Percentiles rank a stretch among this genome's conserved stretches.
Evolutionary conservation across 352 stramenopile genomes (phyloP).

Genomic region (Phytophthora sp.): DNA sequence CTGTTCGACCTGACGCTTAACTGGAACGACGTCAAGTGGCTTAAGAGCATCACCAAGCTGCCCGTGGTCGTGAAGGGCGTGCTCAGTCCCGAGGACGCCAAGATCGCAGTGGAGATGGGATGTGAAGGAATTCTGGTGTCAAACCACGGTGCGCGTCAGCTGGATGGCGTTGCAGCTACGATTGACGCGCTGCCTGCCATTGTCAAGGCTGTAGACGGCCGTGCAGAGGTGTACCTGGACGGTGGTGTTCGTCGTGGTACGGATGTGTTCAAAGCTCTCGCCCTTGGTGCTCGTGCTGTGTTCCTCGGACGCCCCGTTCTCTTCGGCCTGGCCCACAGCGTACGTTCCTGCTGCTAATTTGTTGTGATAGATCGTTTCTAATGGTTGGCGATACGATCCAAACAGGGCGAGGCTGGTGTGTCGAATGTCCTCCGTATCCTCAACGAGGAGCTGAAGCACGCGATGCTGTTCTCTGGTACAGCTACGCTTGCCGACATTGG

Average conservation of each 20-base stretch:
- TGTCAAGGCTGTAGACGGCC: conserved; percentile 79
- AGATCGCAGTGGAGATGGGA: conserved; percentile 89
- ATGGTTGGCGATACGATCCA: too few species aligned
- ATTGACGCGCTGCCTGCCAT: conserved; percentile 95
- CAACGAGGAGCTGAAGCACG: conserved; percentile 92
- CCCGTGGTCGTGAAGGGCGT: conserved; percentile 95
- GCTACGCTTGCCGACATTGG: conserved; percentile 70
- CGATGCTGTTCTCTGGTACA: conserved; percentile 90
- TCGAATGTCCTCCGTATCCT: conserved; percentile 90
- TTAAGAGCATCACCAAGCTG: conserved; percentile 91
- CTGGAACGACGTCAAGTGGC: conserved; percentile 93
- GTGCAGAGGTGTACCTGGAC: conserved; percentile 94
- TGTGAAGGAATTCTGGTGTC: conserved; percentile 93
- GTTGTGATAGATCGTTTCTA: too few species aligned
- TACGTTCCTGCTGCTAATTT: conserved; percentile 30
- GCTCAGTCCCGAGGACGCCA: conserved; percentile 92
- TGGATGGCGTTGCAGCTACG: conserved; percentile 89
- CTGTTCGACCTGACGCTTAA: conserved; percentile 96
- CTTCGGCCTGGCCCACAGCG: conserved; percentile 92
- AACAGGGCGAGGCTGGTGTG: conserved; percentile 86
- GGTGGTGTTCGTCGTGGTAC: conserved; percentile 94
- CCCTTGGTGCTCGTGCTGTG: conserved; percentile 93
- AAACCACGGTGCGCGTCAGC: conserved; percentile 94
- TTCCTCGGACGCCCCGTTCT: conserved; percentile 95
- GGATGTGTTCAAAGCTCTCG: conserved; percentile 94